Evolutionary conservation across 495 filamentous ascomycete species (phyloP), one percentile per base, ranked within the genome.

Genomic region (Thozetella sp.): DNA sequence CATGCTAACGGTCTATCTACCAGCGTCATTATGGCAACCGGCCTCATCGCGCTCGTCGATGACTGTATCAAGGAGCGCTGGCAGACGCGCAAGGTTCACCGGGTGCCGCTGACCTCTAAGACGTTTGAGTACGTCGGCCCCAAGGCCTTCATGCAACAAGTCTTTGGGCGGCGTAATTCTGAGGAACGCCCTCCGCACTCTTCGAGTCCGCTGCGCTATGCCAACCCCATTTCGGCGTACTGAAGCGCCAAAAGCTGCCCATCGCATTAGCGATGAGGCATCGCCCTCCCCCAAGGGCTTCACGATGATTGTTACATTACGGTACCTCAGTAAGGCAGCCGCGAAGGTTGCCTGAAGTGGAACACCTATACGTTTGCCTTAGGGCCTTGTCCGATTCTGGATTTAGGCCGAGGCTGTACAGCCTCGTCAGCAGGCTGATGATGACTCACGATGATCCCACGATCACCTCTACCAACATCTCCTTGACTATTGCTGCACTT

Each of bases 11-110:
- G 13, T 22, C 19, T 24, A 12, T 50, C 58, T 54, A 37, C 25
- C 57, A 97, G 93, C 68, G 89, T 93, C 61, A 89, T 98, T 66
- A 86, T 99, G 57, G 88, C 93, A 22, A 94, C 93, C 52, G 95
- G 94, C 40, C 80, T 99, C 66, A 90, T 96, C 51, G 87, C 90
- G 6, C 86, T 99, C 48, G 89, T 96, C 58, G 95, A 99, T 67
- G 94, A 99, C 74, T 91, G 88, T 75, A 94, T 97, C 76, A 88
- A 90, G 71, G 83, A 87, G 51, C 86, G 86, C 55, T 95, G 90
- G 83, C 87, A 92, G 67, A 74, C 82, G 22, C 86, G 86, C 70
- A 85, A 86, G 67, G 73, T 76, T 51, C 81, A 83, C 45, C 86
- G 82, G n/a, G 74, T 85, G 60, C 72, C 82, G 34, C 82, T 81